Base-by-base conservation (phyloP, 371 early-diverging fungal genomes). In the Mortierella sp. region DNA sequence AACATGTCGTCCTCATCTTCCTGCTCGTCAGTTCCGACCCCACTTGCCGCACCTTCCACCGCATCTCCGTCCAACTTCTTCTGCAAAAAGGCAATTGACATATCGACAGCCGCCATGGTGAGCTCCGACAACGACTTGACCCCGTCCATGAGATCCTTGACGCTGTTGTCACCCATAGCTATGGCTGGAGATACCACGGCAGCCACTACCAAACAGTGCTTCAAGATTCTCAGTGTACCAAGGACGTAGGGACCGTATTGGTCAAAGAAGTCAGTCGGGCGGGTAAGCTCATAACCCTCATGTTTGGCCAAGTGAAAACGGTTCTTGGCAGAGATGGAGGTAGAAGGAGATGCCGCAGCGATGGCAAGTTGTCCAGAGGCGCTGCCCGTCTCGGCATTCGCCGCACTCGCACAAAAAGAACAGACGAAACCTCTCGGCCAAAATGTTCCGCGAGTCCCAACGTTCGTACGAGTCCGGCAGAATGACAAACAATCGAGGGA, bases 401-500 rank as follows among this genome's bases (percentile, higher is more conserved):
- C 76, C 80, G 21, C 80, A 80, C 31, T 80, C 73, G 47, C 80
- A 80, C 48, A 80, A 34, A 34, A 80, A 80, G 38, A 68, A 68
- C 31, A 80, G 38, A 1, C 72, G 72, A 55, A 80, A 76, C n/a
- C 65, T 71, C 34, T 71, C 71, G 6, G 58, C n/a, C 28, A 80
- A 45, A 0, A 74, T 34, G 34, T 50, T 47, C 14, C 75, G 26
- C 2, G 63, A 52, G 31, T 74, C 63, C 74, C 74, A 74, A 28
- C 9, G 60, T 72, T 10, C 31, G 24, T 60, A n/a, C 0, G 42
- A 48, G 13, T 58, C 72, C 2, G 76, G 68, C 3, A 80, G 45
- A 24, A 55, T 55, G 55, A 55, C 55, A 55, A 55, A 55, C 8
- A 55, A 24, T 7, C 55, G 21, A n/a, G 55, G 55, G 55, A 55